Evolutionary conservation across 2,329 filamentous ascomycete species (phyloP).

Genomic region (Trichophyton schoenleinii): DNA sequence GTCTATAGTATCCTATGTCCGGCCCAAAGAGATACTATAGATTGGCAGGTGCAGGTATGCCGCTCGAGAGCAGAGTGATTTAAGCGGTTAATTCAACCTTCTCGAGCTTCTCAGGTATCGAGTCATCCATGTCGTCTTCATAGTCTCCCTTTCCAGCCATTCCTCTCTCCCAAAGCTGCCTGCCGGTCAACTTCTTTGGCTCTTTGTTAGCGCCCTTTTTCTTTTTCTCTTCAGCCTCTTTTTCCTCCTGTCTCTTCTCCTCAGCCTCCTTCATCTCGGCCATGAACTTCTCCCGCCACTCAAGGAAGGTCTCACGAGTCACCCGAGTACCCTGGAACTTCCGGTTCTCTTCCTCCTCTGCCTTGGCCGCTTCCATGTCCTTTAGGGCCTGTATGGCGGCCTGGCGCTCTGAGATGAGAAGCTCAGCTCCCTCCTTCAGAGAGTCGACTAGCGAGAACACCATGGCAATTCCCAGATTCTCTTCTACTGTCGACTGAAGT

Average conservation of each 20-base stretch:
- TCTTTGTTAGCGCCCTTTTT: conserved; percentile 60
- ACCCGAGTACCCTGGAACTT: conserved; percentile 91
- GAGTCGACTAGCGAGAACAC: conserved; percentile 80
- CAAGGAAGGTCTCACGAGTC: conserved; percentile 70
- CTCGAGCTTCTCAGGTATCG: conserved; percentile 47
- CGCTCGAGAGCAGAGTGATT: neutral
- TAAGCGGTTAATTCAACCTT: conserved; percentile 53
- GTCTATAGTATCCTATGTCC: neutral
- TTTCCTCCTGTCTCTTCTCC: conserved; percentile 55
- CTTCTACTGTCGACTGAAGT: conserved; percentile 64
- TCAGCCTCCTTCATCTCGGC: conserved; percentile 68
- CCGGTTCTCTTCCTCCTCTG: conserved; percentile 82
- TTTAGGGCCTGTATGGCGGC: conserved; percentile 45
- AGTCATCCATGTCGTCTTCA: conserved; percentile 54
- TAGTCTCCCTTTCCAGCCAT: conserved; percentile 54
- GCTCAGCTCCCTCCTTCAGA: conserved; percentile 83
- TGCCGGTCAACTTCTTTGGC: conserved; percentile 54
- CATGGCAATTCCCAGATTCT: conserved; percentile 97
- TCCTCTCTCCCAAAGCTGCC: conserved; percentile 66
- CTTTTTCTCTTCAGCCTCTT: conserved; percentile 70
- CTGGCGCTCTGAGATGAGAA: conserved; percentile 62
- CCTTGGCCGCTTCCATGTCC: conserved; percentile 44
- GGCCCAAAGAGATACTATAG: neutral
- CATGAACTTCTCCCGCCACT: conserved; percentile 67
- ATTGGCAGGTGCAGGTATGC: too few species aligned